Percentiles rank a stretch among this genome's conserved stretches.
Conservation (phyloP, 306 rosid genomes). For the Cucumis sativus region Cucumber_9930_V3 NC_026661.2:2852001-2852500, state of each 20-base stretch:
- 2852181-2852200: constrained; percentile 2
- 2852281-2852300: background rate
- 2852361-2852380: background rate
- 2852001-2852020: constrained; percentile 18
- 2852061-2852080: background rate
- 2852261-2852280: background rate
- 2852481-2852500: background rate
- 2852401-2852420: background rate
- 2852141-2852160: background rate
- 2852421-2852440: background rate
- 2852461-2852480: background rate
- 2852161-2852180: background rate
- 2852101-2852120: background rate
- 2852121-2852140: background rate
- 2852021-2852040: constrained; percentile 18
- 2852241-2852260: background rate
- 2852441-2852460: background rate
- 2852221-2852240: background rate
- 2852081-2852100: background rate
- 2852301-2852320: background rate
- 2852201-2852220: background rate
- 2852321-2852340: background rate
- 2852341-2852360: background rate
- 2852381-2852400: background rate
- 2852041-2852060: background rate